A percentile compares a stretch with the other conserved stretches of the same genome.
Evolutionary conservation across 768 basidiomycete genomes (phyloP).

Genomic region (Mycena pura): DNA sequence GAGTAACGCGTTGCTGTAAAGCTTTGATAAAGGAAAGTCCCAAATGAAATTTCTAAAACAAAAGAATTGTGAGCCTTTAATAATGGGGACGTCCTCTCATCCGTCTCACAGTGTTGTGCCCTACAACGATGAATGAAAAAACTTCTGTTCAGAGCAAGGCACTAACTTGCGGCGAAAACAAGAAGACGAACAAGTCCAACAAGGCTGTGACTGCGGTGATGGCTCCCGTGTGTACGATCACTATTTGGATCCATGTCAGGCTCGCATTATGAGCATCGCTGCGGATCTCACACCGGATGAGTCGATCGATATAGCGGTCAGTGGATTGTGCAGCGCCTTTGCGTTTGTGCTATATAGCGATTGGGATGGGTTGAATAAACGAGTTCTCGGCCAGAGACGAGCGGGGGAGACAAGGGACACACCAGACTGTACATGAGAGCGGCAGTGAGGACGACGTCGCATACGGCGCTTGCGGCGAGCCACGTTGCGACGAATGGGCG

Average conservation of each 20-base stretch:
- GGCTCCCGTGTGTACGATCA: slow-evolving; percentile 18
- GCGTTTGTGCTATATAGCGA: slow-evolving; percentile 6
- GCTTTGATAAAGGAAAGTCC: slow-evolving; percentile 23
- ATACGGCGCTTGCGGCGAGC: slow-evolving; percentile 19
- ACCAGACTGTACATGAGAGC: slow-evolving; percentile 19
- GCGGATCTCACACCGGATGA: slow-evolving; percentile 21
- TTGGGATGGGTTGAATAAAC: no score
- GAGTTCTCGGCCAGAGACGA: no score
- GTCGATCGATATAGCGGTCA: slow-evolving; percentile 15
- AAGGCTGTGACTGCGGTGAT: slow-evolving; percentile 17
- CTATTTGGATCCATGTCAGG: slow-evolving; percentile 6
- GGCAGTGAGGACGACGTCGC: slow-evolving; percentile 19
- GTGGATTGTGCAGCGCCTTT: slow-evolving; percentile 14
- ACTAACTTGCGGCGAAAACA: not conserved
- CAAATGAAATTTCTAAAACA: slow-evolving; percentile 22
- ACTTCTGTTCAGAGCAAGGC: no score
- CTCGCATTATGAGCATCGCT: slow-evolving; percentile 2
- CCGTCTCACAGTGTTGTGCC: slow-evolving; percentile 11
- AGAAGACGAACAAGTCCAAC: slow-evolving; percentile 14
- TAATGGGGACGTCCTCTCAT: not conserved
- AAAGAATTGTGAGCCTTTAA: slow-evolving; percentile 6
- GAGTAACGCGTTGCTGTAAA: slow-evolving; percentile 23
- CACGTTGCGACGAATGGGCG: slow-evolving; percentile 14
- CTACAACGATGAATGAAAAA: not conserved
- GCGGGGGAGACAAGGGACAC: not conserved